Base-by-base conservation (phyloP, 2,329 filamentous ascomycete genomes). In the Ambrosiella beaveri region DNA sequence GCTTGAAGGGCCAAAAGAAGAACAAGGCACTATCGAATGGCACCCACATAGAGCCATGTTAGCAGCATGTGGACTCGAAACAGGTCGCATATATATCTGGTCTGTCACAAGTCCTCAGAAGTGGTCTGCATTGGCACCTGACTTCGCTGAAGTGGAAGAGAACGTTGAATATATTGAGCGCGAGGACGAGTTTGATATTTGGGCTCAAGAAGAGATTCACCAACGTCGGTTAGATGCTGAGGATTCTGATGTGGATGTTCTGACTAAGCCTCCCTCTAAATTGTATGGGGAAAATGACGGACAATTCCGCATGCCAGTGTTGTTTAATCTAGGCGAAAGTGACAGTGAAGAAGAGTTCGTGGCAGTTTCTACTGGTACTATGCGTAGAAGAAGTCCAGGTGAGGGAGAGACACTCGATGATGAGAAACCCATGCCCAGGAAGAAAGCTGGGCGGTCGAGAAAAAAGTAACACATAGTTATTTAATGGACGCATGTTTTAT, bases 171-270 rank as follows among this genome's bases (percentile, higher is more conserved):
- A 98, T 67, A 81, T 94, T 47, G 93, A 98, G 69, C 80, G 81
- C 58, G 93, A 98, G 71, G 93, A 98, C 68, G 93, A 98, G 67
- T 98, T 98, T 65, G 94, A 98, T 69, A 94, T 97, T 59, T 93
- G 97, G 67, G 89, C 89, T 0, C 85, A 91, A 59, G 91, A 96
- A 67, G 91, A 97, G 69, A 84, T 97, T 58, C 88, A 94, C 67
- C 91, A 95, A 69, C 81, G 91, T 37, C 81, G 90, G 49, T 76
- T 97, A 1, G 90, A 97, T 67, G 78, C 85, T 11, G 93, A 98
- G 70, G 93, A 97, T 65, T 93, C 97, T 68, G 84, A 89, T 60
- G 84, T 97, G 3, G 93, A 98, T 66, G 88, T 96, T 1, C 72
- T 96, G 59, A 90, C 86, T 0, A 74, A 88, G 50, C 85, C 90